Percentiles rank a stretch among this genome's conserved stretches.
These are phyloP conservation scores for Pseudogymnoascus sp. DNA, from an alignment of 2,329 filamentous ascomycete genomes.

Conservation along the genomic window DNA sequence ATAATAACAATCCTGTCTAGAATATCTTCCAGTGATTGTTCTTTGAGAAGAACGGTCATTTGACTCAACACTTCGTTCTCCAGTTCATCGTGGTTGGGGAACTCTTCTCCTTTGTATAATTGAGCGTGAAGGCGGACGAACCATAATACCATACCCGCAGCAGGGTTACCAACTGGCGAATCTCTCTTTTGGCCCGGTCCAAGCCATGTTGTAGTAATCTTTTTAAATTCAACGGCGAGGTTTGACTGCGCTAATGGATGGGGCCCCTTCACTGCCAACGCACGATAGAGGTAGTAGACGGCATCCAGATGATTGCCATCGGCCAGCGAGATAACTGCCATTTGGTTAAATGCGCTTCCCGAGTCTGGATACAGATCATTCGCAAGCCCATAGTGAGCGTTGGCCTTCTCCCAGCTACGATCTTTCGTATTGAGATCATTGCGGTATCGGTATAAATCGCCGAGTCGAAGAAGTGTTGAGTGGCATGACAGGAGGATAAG, in stretches of 20 bases:
- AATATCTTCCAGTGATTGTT: slow-evolving; percentile 52
- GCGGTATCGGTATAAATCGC: slow-evolving; percentile 84
- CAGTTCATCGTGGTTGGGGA: slow-evolving; percentile 67
- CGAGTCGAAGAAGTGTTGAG: slow-evolving; percentile 73
- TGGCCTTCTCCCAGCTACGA: slow-evolving; percentile 68
- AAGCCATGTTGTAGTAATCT: slow-evolving; percentile 48
- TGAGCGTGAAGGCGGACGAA: slow-evolving; percentile 80
- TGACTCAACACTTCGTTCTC: slow-evolving; percentile 79
- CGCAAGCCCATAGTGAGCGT: slow-evolving; percentile 79
- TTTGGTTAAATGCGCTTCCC: slow-evolving; percentile 80
- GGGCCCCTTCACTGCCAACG: slow-evolving; percentile 64
- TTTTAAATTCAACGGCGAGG: slow-evolving; percentile 69
- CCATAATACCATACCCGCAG: slow-evolving; percentile 54
- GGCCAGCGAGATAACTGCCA: slow-evolving; percentile 74
- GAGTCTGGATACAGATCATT: slow-evolving; percentile 68
- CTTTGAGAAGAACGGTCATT: slow-evolving; percentile 63
- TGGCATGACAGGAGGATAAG: slow-evolving; percentile 67
- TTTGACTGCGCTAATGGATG: slow-evolving; percentile 69
- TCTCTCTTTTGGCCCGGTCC: slow-evolving; percentile 29
- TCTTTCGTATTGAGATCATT: slow-evolving; percentile 59
- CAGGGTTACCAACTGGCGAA: slow-evolving; percentile 6
- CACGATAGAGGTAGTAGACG: slow-evolving; percentile 83
- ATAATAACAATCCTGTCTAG: slow-evolving; percentile 74
- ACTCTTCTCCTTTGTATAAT: slow-evolving; percentile 69
- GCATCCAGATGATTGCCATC: slow-evolving; percentile 73